A percentile compares a stretch with the other conserved stretches of the same genome.
Conservation (phyloP, 1,139 yeast genomes). For the Meyerozyma sp. region DNA sequence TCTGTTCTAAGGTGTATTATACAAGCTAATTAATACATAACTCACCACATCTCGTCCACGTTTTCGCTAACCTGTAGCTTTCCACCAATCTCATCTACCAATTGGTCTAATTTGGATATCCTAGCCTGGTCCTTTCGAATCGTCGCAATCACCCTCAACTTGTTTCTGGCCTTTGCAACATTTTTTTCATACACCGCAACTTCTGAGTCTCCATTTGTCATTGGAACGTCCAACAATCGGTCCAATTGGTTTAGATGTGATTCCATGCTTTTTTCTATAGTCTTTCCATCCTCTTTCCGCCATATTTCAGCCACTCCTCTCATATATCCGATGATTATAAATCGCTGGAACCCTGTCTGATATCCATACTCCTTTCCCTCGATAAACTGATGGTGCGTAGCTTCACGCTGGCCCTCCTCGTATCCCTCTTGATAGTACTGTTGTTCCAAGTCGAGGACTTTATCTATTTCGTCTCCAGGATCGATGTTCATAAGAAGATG, state of each 20-base stretch:
- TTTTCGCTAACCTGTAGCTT: constrained; percentile 34
- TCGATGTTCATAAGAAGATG: background rate
- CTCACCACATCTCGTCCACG: constrained; percentile 42
- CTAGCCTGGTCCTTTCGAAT: background rate
- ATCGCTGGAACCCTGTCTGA: constrained; percentile 75
- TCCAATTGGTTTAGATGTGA: constrained; percentile 26
- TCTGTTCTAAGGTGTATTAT: constrained; percentile 12
- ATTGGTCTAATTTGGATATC: constrained; percentile 25
- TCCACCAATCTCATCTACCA: constrained; percentile 36
- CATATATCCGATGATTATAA: constrained; percentile 58
- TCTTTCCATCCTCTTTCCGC: constrained; percentile 17
- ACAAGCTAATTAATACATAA: background rate
- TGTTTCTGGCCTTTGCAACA: constrained; percentile 45
- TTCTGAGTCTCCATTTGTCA: constrained; percentile 34
- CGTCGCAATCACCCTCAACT: constrained; percentile 39
- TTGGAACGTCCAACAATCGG: constrained; percentile 20
- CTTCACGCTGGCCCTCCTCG: constrained; percentile 46
- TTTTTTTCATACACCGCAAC: constrained; percentile 45
- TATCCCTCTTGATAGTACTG: constrained; percentile 59
- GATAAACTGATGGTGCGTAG: constrained; percentile 34
- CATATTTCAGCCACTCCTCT: constrained; percentile 46
- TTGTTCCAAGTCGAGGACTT: constrained; percentile 48
- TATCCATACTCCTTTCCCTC: constrained; percentile 79
- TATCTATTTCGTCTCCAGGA: constrained; percentile 31
- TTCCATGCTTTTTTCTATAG: constrained; percentile 12